Percentiles rank a stretch among this genome's conserved stretches.
Evolutionary conservation across 176 grass and related monocot species (phyloP).

Genomic region (Alloteropsis semialata): DNA sequence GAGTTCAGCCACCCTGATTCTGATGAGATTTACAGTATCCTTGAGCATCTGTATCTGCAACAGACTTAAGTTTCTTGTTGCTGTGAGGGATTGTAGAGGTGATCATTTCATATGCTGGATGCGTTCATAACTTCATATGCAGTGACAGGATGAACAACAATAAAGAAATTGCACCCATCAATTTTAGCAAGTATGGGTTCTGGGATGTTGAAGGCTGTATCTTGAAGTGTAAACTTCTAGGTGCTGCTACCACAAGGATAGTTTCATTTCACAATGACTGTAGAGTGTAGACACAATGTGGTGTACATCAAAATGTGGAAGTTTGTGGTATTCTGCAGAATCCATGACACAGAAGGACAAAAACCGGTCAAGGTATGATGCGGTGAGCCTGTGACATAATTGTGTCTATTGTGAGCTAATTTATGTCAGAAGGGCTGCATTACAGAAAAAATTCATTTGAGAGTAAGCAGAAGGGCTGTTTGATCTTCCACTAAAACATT

Average conservation of each 20-base stretch:
- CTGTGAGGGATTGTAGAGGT: neutral
- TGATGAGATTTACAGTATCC: conserved; percentile 33
- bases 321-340: neutral
- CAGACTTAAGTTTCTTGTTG: conserved; percentile 8
- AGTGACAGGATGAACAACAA: neutral
- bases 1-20: conserved; percentile 34
- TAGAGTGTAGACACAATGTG: neutral
- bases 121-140: neutral
- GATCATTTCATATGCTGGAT: neutral
- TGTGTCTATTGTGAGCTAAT: neutral
- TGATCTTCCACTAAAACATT: neutral
- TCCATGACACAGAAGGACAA: neutral
- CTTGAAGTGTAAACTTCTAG: neutral
- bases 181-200: neutral
- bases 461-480: neutral
- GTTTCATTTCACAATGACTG: neutral
- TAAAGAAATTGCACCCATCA: neutral
- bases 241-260: neutral
- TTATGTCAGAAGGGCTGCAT: neutral
- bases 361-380: neutral
- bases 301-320: neutral
- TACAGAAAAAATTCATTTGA: neutral
- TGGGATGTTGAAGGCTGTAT: neutral
- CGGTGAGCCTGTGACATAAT: neutral
- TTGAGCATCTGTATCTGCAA: conserved; percentile 48